phyloP scores from a whole-genome alignment of 345 rosid species.

The Gossypium bickii region DNA sequence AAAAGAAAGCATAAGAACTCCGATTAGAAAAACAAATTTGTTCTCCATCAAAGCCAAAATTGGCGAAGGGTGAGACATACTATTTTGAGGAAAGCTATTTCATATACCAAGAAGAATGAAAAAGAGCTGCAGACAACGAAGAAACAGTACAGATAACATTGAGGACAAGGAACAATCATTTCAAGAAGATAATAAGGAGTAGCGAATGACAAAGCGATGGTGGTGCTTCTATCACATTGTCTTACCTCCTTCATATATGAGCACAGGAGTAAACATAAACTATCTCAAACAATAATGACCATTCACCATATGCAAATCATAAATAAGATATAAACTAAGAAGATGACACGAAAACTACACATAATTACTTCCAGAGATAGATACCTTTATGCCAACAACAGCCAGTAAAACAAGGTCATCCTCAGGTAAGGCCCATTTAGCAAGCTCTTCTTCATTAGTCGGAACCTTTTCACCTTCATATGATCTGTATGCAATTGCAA shows the following conservation, averaged over 20 bases:
- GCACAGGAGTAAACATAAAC: not conserved
- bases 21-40: not conserved
- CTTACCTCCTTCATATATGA: not conserved
- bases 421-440: conserved; percentile 77
- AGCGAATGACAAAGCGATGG: not conserved
- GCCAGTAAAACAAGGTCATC: conserved; percentile 85
- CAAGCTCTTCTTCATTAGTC: conserved; percentile 54
- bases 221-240: not conserved
- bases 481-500: conserved; percentile 78
- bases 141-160: not conserved
- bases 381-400: conserved; percentile 88
- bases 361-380: not conserved
- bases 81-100: not conserved
- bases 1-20: not conserved
- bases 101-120: not conserved
- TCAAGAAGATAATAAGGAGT: not conserved
- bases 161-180: not conserved
- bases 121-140: not conserved
- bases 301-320: not conserved
- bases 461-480: conserved; percentile 65
- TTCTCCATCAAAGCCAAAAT: not conserved
- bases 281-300: not conserved
- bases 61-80: not conserved
- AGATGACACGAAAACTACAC: not conserved
- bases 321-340: not conserved